Percentiles rank a stretch among this genome's conserved stretches.
These are phyloP conservation scores for Eremochloa ophiuroides DNA, from an alignment of 176 grass and related monocot genomes.

Conservation along the genomic window DNA sequence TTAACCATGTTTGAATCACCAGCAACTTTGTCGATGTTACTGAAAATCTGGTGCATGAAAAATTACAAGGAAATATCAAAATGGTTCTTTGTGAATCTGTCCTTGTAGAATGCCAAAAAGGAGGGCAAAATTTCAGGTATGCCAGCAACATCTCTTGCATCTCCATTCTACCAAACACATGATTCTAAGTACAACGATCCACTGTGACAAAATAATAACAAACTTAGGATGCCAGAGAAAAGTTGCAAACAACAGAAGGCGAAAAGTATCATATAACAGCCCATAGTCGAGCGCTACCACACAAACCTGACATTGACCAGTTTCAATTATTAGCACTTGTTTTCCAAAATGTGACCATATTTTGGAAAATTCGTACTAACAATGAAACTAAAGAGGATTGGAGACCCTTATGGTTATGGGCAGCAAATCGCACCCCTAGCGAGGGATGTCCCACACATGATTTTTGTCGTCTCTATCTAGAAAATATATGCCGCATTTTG, in stretches of 20 bases:
- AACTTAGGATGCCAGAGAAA: slow-evolving; percentile 10
- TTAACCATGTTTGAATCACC: slow-evolving; percentile 40
- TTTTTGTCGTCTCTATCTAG: not conserved
- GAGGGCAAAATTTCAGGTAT: not conserved
- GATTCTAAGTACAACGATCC: not conserved
- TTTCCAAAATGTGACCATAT: not conserved
- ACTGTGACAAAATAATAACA: not conserved
- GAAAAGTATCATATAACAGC: not conserved
- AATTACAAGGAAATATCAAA: slow-evolving; percentile 22
- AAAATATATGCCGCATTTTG: not conserved
- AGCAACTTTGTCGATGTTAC: slow-evolving; percentile 53
- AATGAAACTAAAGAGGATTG: not conserved
- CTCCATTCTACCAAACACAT: not conserved
- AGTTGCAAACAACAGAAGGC: slow-evolving; percentile 21
- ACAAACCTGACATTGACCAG: not conserved
- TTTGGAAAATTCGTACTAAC: not conserved
- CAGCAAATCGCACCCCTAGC: not conserved
- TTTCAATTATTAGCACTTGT: not conserved
- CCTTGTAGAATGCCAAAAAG: not conserved
- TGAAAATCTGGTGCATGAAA: slow-evolving; percentile 59
- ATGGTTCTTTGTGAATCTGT: slow-evolving; percentile 8
- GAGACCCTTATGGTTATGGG: not conserved
- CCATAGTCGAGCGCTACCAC: slow-evolving; percentile 5
- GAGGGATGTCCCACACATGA: not conserved
- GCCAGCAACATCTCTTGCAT: not conserved